Conservation (phyloP, 1,284 basidiomycete genomes). For the Neotropicomus parvogracilis region DNA sequence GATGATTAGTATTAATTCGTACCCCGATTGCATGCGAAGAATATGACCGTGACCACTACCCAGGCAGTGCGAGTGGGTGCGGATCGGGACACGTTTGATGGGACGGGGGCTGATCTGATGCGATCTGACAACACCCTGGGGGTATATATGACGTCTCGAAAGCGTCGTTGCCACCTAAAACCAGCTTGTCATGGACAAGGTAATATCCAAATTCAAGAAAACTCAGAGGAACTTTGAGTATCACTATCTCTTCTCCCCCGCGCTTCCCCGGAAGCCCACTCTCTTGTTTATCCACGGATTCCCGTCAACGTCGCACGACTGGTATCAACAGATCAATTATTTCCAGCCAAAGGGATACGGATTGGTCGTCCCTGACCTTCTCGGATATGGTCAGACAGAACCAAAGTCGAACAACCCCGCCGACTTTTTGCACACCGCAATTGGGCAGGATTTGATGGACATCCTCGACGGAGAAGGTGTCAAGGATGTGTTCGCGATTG, state of each 20-base stretch:
- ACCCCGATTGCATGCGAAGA: not conserved
- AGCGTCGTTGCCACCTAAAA: not conserved
- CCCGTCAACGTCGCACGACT: conserved; percentile 42
- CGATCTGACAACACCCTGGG: conserved; percentile 11
- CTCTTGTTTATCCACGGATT: conserved; percentile 48
- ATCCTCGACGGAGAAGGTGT: conserved; percentile 40
- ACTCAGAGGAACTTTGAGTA: conserved; percentile 28
- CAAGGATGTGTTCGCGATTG: conserved; percentile 37
- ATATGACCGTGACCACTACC: conserved; percentile 4
- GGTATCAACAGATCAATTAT: conserved; percentile 42
- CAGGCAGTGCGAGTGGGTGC: conserved; percentile 17
- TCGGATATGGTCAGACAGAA: conserved; percentile 47
- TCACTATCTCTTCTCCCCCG: conserved; percentile 30
- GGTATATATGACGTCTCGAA: conserved; percentile 13
- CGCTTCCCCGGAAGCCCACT: conserved; percentile 33
- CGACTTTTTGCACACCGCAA: conserved; percentile 38
- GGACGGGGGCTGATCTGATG: conserved; percentile 6
- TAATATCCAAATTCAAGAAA: conserved; percentile 26
- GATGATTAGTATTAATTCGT: conserved; percentile 3
- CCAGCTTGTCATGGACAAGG: conserved; percentile 25
- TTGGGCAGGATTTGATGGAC: conserved; percentile 42
- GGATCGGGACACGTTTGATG: conserved; percentile 24
- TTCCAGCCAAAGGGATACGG: conserved; percentile 45
- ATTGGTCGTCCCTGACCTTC: conserved; percentile 47
- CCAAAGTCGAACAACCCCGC: conserved; percentile 40